A percentile compares a stretch with the other conserved stretches of the same genome.
Evolutionary conservation across 129 eudicot species (phyloP).

Genomic region (Escallonia herrerae): DNA sequence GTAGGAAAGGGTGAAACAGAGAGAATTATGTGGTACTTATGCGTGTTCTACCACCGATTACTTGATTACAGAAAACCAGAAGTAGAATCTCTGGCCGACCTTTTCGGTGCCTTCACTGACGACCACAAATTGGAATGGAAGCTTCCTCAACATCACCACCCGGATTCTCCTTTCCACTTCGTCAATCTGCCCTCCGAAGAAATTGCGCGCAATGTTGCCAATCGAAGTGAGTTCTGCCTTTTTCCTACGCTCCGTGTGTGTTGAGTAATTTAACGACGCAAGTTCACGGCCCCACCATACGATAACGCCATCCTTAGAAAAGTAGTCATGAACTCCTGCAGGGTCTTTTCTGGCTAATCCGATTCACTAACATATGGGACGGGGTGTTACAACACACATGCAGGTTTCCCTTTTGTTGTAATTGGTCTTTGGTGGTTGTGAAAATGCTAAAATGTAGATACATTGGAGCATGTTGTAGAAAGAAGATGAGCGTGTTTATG

Average conservation of each 20-base stretch:
- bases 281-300: background rate
- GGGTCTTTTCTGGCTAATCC: too few relatives aligned
- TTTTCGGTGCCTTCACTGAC: constrained; percentile 47
- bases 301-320: too few relatives aligned
- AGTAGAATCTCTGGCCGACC: constrained; percentile 86
- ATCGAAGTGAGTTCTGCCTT: constrained; percentile 48
- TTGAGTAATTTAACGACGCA: background rate
- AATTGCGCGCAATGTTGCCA: constrained; percentile 70
- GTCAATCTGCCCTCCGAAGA: constrained; percentile 85
- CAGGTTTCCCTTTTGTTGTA: too few relatives aligned
- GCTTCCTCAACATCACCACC: constrained; percentile 68
- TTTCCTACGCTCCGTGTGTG: background rate
- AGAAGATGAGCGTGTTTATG: too few relatives aligned
- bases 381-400: too few relatives aligned
- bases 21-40: constrained; percentile 74
- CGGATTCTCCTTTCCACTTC: constrained; percentile 86
- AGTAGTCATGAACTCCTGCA: too few relatives aligned
- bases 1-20: background rate
- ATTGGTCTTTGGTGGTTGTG: too few relatives aligned
- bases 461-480: too few relatives aligned
- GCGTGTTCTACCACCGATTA: constrained; percentile 84
- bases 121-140: constrained; percentile 51
- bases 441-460: too few relatives aligned
- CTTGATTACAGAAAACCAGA: constrained; percentile 89
- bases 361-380: too few relatives aligned